Evolutionary conservation across 1,139 yeast genomes (phyloP), one percentile per base, ranked within the genome.

Genomic region (Torulaspora globosa): DNA sequence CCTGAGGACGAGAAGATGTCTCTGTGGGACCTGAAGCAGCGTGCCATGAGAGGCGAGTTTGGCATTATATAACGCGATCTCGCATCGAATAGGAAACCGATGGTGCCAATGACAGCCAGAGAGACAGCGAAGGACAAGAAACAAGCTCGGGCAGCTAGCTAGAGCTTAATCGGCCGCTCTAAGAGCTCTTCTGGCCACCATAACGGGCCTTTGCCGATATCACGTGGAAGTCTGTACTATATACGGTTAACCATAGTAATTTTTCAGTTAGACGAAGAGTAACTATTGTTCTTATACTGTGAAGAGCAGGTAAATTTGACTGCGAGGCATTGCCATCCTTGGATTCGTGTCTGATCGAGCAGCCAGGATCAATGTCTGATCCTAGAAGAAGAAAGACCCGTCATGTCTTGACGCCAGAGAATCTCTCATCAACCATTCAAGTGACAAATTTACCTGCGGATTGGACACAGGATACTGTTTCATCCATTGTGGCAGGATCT

Each of bases 1-100:
- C 86, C 88, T 7, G 78, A 74, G 5, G 80, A 76, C 29, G 87
- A 85, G 62, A 67, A 58, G 46, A 61, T 62, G 61, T 54, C 62
- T 3, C 48, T 65, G 7, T 65, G 67, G 65, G 69, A 65, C 40
- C 49, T 65, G 35, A 63, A 64, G 39, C 69, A 65, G 45, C 57
- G 59, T 38, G 67, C 66, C 6, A 54, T 59, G 55, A 59, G 62
- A 37, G 69, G 69, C 10, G 68, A 65, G 43, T 65, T 61, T 45
- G 67, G 66, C 24, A 46, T 45, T 30, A 38, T 61, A 45, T 58
- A 44, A 36, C 18, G 39, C 24, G 21, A 28, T 15, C 7, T 11
- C 32, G 3, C 18, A 15, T n/a, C 18, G 14, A 11, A 8, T 14
- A 11, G 18, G 18, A 15, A 14, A 16, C 8, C 16, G 16, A 14